These are phyloP conservation scores for Saitozyma podzolica DNA, from an alignment of 768 basidiomycete genomes.

Conservation along the genomic window DNA sequence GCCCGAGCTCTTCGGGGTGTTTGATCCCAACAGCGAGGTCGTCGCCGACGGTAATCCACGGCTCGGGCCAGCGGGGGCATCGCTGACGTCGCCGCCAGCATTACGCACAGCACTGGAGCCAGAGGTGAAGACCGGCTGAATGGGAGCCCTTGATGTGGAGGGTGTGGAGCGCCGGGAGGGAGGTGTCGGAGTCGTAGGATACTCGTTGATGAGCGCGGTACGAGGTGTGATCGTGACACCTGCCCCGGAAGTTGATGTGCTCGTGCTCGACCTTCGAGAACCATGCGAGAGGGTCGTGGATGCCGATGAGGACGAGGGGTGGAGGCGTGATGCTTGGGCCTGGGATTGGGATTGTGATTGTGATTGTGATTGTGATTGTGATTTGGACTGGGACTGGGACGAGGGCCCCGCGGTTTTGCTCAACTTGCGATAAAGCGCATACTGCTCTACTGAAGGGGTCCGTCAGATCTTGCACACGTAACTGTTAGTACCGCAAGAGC, in stretches of 20 bases:
- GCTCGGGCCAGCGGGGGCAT: conserved; percentile 1
- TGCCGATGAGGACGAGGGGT: conserved; percentile 22
- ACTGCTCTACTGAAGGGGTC: conserved; percentile 30
- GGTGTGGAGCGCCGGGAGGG: conserved; percentile 23
- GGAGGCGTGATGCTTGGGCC: not conserved
- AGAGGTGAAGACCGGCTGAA: no score
- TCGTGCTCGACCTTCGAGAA: not conserved
- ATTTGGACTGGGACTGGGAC: conserved; percentile 7
- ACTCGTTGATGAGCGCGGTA: conserved; percentile 18
- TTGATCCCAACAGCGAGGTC: no score
- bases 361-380: not conserved
- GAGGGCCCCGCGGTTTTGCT: conserved; percentile 22
- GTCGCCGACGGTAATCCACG: no score
- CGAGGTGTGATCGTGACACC: conserved; percentile 21
- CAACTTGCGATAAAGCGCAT: conserved; percentile 36
- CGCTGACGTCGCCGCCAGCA: not conserved
- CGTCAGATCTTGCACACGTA: not conserved
- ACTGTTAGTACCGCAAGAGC: not conserved
- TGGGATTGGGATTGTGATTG: not conserved
- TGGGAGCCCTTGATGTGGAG: no score
- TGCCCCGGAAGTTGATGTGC: conserved; percentile 11
- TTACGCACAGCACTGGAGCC: not conserved
- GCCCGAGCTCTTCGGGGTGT: not conserved
- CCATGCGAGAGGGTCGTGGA: conserved; percentile 1
- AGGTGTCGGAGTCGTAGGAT: conserved; percentile 42